Base-by-base conservation (phyloP, 2,329 filamentous ascomycete genomes). In the Colletotrichum sp. region DNA sequence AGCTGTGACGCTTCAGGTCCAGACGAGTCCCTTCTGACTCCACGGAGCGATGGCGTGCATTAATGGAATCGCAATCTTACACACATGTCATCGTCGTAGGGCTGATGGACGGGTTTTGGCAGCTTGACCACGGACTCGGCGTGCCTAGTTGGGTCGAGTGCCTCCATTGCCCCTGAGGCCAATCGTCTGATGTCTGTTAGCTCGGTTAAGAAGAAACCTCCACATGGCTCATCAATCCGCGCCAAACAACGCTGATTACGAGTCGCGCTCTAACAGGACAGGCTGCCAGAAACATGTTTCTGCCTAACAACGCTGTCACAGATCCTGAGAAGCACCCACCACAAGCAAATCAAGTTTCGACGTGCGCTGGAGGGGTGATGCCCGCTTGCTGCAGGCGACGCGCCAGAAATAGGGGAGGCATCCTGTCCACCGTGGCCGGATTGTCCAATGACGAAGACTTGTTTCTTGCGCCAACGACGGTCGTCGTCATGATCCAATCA, bases 401-500 rank as follows among this genome's bases (percentile, higher is more conserved):
- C 52, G 55, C 63, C 68, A 75, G 64, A 75, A 71, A 68, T 75
- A 75, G 72, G 72, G 39, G 73, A 75, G 64, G 73, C 73, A 75
- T 73, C 73, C 71, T 34, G 60, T 62, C 63, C 69, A 22, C 32
- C 22, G 12, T n/a, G 28, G 24, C 26, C 13, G 30, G 44, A 64
- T 75, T 72, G 68, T 62, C 75, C 72, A 77, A 77, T 77, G 12
- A 39, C 39, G 63, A 44, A 72, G 65, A 69, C 65, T 66, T 60
- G 67, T 72, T 69, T 60, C 71, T 39, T 26, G 34, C 22, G 65
- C 68, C 59, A 68, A 68, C 59, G 26, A 68, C 66, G 73, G 75
- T 76, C 73, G 75, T 65, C 68, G 52, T 59, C 72, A 76, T 77
- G 73, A 75, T 65, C 75, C 75, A 77, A 77, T 77, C 75, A 75